Base-by-base conservation (phyloP, 345 rosid genomes). In the Citrus trifoliata region DNA sequence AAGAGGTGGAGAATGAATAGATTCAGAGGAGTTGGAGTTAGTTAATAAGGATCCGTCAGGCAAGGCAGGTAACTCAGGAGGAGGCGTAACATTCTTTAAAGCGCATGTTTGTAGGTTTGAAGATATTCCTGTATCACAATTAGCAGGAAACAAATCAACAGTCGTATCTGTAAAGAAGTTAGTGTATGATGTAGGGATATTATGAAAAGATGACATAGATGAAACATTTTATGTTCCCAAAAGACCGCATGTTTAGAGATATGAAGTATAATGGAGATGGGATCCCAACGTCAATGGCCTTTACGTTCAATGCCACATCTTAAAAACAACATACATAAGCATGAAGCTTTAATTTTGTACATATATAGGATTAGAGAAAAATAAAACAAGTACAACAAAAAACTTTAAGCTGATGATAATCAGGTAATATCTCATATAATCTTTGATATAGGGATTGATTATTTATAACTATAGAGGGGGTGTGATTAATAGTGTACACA, bases 321-420 rank as follows among this genome's bases (percentile, higher is more conserved):
- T 48, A 6, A 80, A 80, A 76, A 63, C 60, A 70, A 61, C 32
- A 70, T 0, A 80, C 10, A 0, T 66, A 30, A 48, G 60, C 14
- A 0, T 53, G n/a, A 6, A 25, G 59, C 25, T 80, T 37, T 10
- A 80, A 28, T 35, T 75, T 80, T 0, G 7, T 75, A 5, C 1
- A 28, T 46, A 69, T 65, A 48, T 75, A 38, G 2, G 53, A 16
- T 7, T 42, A 58, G 2, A 80, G 6, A 46, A 38, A 18, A 51
- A 75, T 32, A 48, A 68, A 69, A 69, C 40, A 70, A 1, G 25
- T 66, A 64, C 76, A 42, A 2, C 78, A 81, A 77, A 73, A 28
- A 5, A 8, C 1, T 13, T 33, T 3, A 10, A 37, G 53, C 4
- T 5, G 0, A 1, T 22, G 28, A 21, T 38, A 38, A 22, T 3